Evolutionary conservation across 1,284 basidiomycete genomes (phyloP).

Genomic region (Cutaneotrichosporon mucoides): DNA sequence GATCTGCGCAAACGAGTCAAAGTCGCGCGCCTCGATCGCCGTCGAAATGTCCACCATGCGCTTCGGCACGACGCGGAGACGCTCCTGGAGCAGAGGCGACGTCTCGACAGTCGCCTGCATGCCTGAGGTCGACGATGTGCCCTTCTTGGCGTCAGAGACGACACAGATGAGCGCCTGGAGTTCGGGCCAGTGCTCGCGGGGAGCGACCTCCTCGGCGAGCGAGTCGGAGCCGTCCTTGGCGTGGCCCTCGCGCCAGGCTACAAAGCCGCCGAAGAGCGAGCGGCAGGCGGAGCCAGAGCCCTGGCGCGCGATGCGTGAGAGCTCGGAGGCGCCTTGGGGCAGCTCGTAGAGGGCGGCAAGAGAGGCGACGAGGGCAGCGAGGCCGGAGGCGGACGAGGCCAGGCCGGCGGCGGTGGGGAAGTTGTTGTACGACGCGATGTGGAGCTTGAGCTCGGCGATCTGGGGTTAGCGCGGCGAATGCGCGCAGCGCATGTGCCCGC

Average conservation of each 20-base stretch:
- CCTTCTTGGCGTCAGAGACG: conserved; percentile 94
- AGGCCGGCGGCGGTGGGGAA: conserved; percentile 98
- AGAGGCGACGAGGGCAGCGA: conserved; percentile 89
- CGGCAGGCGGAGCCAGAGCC: conserved; percentile 97
- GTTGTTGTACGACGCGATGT: conserved; percentile 95
- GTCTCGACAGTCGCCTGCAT: conserved; percentile 98
- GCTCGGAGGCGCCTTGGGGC: conserved; percentile 61
- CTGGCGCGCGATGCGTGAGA: conserved; percentile 92
- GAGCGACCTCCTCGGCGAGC: conserved; percentile 80
- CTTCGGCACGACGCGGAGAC: conserved; percentile 82
- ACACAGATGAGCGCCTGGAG: conserved; percentile 97
- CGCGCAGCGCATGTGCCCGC: neutral
- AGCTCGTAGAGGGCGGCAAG: conserved; percentile 83
- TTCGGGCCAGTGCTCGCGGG: conserved; percentile 85
- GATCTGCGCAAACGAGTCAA: conserved; percentile 80
- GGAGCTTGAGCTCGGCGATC: conserved; percentile 70
- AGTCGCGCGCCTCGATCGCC: conserved; percentile 78
- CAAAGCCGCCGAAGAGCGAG: conserved; percentile 94
- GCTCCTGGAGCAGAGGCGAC: conserved; percentile 79
- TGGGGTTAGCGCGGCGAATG: conserved; percentile 37
- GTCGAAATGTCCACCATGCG: conserved; percentile 77
- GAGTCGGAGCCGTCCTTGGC: conserved; percentile 74
- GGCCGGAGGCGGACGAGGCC: conserved; percentile 94
- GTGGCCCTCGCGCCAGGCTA: conserved; percentile 86
- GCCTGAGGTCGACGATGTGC: conserved; percentile 86